Evolutionary conservation across 768 basidiomycete genomes (phyloP).

Genomic region (Lenzites betulinus): DNA sequence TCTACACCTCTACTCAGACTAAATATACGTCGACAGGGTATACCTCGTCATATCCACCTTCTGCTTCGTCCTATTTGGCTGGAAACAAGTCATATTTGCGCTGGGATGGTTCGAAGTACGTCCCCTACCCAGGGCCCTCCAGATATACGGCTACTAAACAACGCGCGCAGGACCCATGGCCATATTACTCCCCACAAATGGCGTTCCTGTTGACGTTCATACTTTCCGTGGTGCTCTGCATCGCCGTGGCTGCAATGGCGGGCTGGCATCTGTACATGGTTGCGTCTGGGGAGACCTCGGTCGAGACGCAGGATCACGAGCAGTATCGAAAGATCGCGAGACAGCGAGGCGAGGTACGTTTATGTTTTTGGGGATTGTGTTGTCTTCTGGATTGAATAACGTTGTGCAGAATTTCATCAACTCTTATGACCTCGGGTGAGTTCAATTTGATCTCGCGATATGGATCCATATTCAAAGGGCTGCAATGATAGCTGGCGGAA

Average conservation of each 20-base stretch:
- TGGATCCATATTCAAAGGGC: background rate
- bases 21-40: slow-evolving; percentile 45
- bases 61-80: slow-evolving; percentile 65
- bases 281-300: slow-evolving; percentile 77
- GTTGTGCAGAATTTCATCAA: slow-evolving; percentile 72
- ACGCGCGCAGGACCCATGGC: slow-evolving; percentile 25
- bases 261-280: slow-evolving; percentile 75
- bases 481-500: slow-evolving; percentile 43
- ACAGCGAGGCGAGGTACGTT: slow-evolving; percentile 64
- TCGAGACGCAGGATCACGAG: slow-evolving; percentile 87
- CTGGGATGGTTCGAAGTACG: slow-evolving; percentile 53
- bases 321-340: slow-evolving; percentile 73
- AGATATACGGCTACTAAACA: background rate
- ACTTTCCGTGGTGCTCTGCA: slow-evolving; percentile 69
- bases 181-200: slow-evolving; percentile 58
- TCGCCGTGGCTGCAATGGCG: slow-evolving; percentile 74
- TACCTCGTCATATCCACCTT: slow-evolving; percentile 79
- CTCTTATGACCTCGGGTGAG: slow-evolving; percentile 85
- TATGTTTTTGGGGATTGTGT: background rate
- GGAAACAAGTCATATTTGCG: slow-evolving; percentile 54
- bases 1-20: background rate
- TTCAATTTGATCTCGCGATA: background rate
- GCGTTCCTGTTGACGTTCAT: slow-evolving; percentile 77
- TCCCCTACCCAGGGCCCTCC: background rate
- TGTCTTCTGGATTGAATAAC: background rate